Conservation (phyloP, 2,329 filamentous ascomycete species). For the Pseudogymnoascus pannorum region DNA sequence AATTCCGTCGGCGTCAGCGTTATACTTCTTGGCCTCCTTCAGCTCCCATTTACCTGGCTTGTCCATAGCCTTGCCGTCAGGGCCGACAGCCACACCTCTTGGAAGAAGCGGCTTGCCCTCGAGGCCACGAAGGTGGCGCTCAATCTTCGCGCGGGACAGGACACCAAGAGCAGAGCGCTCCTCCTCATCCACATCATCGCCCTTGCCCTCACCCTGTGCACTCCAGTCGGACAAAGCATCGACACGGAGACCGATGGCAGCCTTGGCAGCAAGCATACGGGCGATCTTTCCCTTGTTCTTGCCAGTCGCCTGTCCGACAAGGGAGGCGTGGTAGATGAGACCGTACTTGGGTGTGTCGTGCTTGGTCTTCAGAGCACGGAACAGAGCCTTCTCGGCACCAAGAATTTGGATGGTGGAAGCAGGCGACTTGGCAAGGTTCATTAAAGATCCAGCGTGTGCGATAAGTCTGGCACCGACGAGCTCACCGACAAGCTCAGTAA, state of each 20-base stretch:
- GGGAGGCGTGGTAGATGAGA: slow-evolving; percentile 83
- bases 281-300: slow-evolving; percentile 99
- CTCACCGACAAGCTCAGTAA: slow-evolving; percentile 87
- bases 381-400: slow-evolving; percentile 96
- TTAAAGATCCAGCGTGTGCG: slow-evolving; percentile 86
- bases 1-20: slow-evolving; percentile 84
- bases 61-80: slow-evolving; percentile 56
- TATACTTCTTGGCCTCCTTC: slow-evolving; percentile 91
- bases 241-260: slow-evolving; percentile 84
- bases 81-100: slow-evolving; percentile 66
- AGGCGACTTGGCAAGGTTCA: slow-evolving; percentile 90
- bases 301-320: slow-evolving; percentile 93
- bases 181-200: slow-evolving; percentile 69
- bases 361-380: slow-evolving; percentile 97
- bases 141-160: slow-evolving; percentile 62
- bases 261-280: slow-evolving; percentile 89
- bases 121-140: slow-evolving; percentile 66
- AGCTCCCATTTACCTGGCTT: slow-evolving; percentile 77
- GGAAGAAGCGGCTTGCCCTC: slow-evolving; percentile 86
- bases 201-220: slow-evolving; percentile 57
- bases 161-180: slow-evolving; percentile 78
- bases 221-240: slow-evolving; percentile 80
- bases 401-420: slow-evolving; percentile 96
- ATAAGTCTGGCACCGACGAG: slow-evolving; percentile 92
- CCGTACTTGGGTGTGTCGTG: slow-evolving; percentile 98